Evolutionary conservation across 192 early-diverging fungal genomes (phyloP), one percentile per base, ranked within the genome.

Genomic region (Globomyces pollinis-pini): DNA sequence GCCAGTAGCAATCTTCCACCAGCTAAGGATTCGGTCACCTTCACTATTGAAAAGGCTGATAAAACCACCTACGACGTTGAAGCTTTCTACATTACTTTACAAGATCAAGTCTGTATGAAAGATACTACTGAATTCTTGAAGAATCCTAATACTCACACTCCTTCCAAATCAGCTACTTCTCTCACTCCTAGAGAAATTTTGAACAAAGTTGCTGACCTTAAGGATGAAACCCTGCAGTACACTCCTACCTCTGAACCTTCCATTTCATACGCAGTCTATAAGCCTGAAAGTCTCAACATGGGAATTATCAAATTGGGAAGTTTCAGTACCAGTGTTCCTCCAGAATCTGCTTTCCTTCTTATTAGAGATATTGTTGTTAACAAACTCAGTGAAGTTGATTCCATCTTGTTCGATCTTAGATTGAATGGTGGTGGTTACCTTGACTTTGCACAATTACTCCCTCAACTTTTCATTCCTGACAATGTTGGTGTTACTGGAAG

Each of bases 351-450:
- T n/a, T n/a, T n/a, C n/a, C n/a, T n/a, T n/a, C 16, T 1, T 28
- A 38, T 16, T 1, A 20, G 35, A 1, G 39, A 15, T 30, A 1
- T 38, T 1, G 45, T 68, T 45, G 29, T 45, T 38, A 30, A 29
- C 18, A 55, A 66, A 45, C 58, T 68, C 28, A 47, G n/a, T 12
- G 66, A 68, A 20, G 59, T 63, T 30, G 26, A 53, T 24, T 18
- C 28, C 13, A 11, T 68, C 2, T 44, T 68, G n/a, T 15, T 68
- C 11, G 66, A 68, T 23, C 11, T 68, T 16, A 32, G 62, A 18
- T 15, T 2, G 38, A 68, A 68, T 53, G 62, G 61, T 35, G 66
- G 66, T 20, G 66, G 66, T 15, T 24, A 20, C 29, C 35, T 65
- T 28, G 11, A 21, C 2, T 15, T 65, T 24, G 52, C 67, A 15